Evolutionary conservation across 176 grass and related monocot species (phyloP).

Genomic region (Oryza glumipatula): DNA sequence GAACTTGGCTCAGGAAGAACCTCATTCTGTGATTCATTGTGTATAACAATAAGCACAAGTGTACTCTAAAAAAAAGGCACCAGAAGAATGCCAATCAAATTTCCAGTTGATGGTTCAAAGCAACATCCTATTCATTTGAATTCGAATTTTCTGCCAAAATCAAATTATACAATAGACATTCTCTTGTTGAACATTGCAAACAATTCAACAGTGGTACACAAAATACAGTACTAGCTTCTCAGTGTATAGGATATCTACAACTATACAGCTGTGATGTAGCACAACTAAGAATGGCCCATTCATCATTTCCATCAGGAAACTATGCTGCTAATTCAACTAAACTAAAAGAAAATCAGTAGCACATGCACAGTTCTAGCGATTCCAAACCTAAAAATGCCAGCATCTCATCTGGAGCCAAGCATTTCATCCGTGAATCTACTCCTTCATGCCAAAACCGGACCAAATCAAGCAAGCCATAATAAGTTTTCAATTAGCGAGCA

Average conservation of each 20-base stretch:
- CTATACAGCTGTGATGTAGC: background rate
- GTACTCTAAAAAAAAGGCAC: background rate
- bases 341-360: background rate
- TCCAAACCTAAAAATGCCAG: background rate
- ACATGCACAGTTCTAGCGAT: background rate
- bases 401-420: background rate
- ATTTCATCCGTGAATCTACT: constrained; percentile 3
- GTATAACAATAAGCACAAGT: background rate
- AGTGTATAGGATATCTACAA: background rate
- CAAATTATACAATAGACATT: background rate
- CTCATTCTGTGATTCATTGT: background rate
- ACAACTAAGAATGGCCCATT: background rate
- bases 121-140: background rate
- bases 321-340: background rate
- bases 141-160: background rate
- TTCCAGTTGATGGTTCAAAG: background rate
- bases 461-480: background rate
- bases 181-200: background rate
- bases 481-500: too few relatives aligned
- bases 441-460: background rate
- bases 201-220: background rate
- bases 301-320: background rate
- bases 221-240: background rate
- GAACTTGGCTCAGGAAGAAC: background rate
- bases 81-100: background rate